These are phyloP conservation scores for Rutstroemia sp. DNA, from an alignment of 2,329 filamentous ascomycete genomes.

Conservation along the genomic window DNA sequence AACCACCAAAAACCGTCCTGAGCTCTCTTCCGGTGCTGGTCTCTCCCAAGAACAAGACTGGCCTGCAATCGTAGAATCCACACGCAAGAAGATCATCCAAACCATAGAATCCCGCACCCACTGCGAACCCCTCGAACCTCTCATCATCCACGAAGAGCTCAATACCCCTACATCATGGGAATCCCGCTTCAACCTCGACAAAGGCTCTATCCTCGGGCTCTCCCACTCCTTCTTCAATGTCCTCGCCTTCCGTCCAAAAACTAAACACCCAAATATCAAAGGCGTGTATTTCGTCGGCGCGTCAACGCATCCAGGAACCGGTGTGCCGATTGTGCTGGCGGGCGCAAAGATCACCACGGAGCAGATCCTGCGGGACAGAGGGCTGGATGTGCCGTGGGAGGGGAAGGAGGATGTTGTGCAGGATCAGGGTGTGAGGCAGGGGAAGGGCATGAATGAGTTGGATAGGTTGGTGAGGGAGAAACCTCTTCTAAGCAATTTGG, in stretches of 20 bases:
- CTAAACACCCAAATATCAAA: slow-evolving; percentile 34
- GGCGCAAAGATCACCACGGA: slow-evolving; percentile 56
- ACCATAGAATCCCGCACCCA: slow-evolving; percentile 56
- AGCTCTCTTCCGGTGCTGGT: slow-evolving; percentile 17
- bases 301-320: slow-evolving; percentile 68
- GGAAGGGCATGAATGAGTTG: slow-evolving; percentile 18
- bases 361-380: slow-evolving; percentile 37
- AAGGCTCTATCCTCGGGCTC: slow-evolving; percentile 65
- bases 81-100: slow-evolving; percentile 51
- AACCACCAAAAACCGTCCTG: slow-evolving; percentile 23
- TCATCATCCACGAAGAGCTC: slow-evolving; percentile 46
- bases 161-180: slow-evolving; percentile 63
- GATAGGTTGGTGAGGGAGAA: slow-evolving; percentile 17
- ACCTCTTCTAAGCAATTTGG: slow-evolving; percentile 16
- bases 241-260: slow-evolving; percentile 56
- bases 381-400: slow-evolving; percentile 17
- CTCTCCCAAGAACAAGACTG: slow-evolving; percentile 46
- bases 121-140: slow-evolving; percentile 35
- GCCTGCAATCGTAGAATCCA: slow-evolving; percentile 49
- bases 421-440: slow-evolving; percentile 16
- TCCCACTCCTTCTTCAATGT: slow-evolving; percentile 70
- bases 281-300: slow-evolving; percentile 66
- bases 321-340: slow-evolving; percentile 65
- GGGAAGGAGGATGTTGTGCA: slow-evolving; percentile 8
- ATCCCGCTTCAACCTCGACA: slow-evolving; percentile 63